Evolutionary conservation across 768 basidiomycete genomes (phyloP).

Genomic region (Suillus subluteus): DNA sequence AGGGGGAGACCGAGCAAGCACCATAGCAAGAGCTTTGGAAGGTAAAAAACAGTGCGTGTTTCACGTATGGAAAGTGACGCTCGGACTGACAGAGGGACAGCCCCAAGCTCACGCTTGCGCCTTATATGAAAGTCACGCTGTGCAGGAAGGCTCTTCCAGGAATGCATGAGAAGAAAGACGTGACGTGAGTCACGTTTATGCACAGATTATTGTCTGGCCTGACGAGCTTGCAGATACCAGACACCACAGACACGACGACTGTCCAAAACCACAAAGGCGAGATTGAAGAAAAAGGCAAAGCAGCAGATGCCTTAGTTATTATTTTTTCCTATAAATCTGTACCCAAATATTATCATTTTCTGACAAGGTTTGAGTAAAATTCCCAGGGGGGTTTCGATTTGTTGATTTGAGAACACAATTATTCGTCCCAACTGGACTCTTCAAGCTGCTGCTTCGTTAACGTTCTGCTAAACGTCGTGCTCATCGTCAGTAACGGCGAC

Average conservation of each 20-base stretch:
- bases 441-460: not conserved
- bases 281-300: conserved; percentile 50
- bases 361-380: conserved; percentile 17
- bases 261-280: conserved; percentile 58
- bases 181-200: conserved; percentile 50
- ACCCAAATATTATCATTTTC: conserved; percentile 11
- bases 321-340: conserved; percentile 27
- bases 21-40: conserved; percentile 45
- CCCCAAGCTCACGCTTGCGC: conserved; percentile 55
- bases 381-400: conserved; percentile 14
- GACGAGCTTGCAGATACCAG: conserved; percentile 52
- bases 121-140: conserved; percentile 74
- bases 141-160: conserved; percentile 48
- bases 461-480: not conserved
- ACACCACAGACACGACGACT: conserved; percentile 53
- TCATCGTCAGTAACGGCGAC: conserved; percentile 3
- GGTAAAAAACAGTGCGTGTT: conserved; percentile 63
- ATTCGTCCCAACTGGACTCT: not conserved
- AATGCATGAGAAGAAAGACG: conserved; percentile 39
- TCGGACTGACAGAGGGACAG: conserved; percentile 35
- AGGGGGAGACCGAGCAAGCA: conserved; percentile 34
- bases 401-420: conserved; percentile 10
- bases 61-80: not conserved
- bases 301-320: conserved; percentile 26
- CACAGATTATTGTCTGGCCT: conserved; percentile 8